Base-by-base conservation (phyloP, 169 alveolate species). In the Theileria luwenshuni region DNA sequence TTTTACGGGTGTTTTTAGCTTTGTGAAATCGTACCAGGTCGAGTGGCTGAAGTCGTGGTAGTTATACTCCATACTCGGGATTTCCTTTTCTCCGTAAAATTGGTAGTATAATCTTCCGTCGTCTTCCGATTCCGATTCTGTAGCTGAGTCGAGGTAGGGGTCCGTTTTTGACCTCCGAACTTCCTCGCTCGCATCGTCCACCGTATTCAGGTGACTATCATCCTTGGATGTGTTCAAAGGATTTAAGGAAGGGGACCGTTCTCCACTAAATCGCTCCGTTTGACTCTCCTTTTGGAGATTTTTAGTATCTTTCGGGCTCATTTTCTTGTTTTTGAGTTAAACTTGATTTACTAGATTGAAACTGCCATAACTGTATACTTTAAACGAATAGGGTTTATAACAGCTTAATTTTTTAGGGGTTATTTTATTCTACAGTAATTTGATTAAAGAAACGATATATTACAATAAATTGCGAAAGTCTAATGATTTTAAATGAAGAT, bases 11-110 rank as follows among this genome's bases (percentile, higher is more conserved):
- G 58, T 77, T 47, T 74, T 48, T 51, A 35, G 60, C 33, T 72
- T 72, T 7, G 86, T 81, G 72, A 64, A 81, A 72, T 81, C 89
- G 56, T 73, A 51, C 89, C 89, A 81, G 1, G 89, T 81, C 33
- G 74, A 68, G 62, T 81, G 89, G 56, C 71, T 49, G 56, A 81
- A 81, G 49, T 81, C 83, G 45, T 81, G 84, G 60, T 81, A 81
- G 38, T 81, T 81, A 41, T 81, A 81, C 42, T 77, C 89, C 30
- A 68, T 32, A 17, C 68, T 12, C 25, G 69, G 79, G 32, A 48
- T 59, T 49, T 54, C 64, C 47, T 74, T 58, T 28, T 65, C 71
- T 21, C 68, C 89, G 52, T 72, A 81, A 54, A 69, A 73, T 48
- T 74, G 43, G 41, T 68, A 74, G 25, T 76, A 79, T 1, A 79